A percentile compares a stretch with the other conserved stretches of the same genome.
Conservation (phyloP, 2,329 filamentous ascomycete species). For the Oidium heveae region DNA sequence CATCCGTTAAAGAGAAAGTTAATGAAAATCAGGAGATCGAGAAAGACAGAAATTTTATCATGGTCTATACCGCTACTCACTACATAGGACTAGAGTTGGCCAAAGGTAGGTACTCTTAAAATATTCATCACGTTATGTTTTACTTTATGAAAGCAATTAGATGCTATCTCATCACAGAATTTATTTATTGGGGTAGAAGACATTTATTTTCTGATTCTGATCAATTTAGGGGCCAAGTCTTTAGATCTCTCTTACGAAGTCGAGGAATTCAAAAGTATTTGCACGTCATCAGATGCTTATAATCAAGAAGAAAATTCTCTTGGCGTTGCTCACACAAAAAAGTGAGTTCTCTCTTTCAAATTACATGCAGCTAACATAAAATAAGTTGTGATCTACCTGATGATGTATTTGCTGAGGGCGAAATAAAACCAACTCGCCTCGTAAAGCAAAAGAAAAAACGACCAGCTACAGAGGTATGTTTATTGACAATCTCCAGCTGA, state of each 20-base stretch:
- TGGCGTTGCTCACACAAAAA: slow-evolving; percentile 48
- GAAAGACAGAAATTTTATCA: slow-evolving; percentile 10
- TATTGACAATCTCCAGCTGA: slow-evolving; percentile 3
- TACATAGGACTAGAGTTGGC: slow-evolving; percentile 74
- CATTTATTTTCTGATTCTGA: slow-evolving; percentile 14
- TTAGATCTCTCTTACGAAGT: slow-evolving; percentile 64
- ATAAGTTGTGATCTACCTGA: slow-evolving; percentile 62
- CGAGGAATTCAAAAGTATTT: slow-evolving; percentile 63
- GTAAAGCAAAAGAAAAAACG: slow-evolving; percentile 14
- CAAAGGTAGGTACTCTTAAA: slow-evolving; percentile 27
- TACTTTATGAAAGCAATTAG: too few relatives aligned
- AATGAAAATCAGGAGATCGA: slow-evolving; percentile 17
- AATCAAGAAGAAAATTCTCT: slow-evolving; percentile 52
- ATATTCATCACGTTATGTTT: neutral
- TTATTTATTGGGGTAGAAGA: neutral
- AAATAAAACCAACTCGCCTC: slow-evolving; percentile 32
- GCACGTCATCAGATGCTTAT: slow-evolving; percentile 51
- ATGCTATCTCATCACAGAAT: too few relatives aligned
- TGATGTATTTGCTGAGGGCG: slow-evolving; percentile 67
- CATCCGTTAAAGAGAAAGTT: slow-evolving; percentile 16
- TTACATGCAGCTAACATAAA: neutral
- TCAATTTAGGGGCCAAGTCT: slow-evolving; percentile 31
- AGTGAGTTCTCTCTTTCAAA: slow-evolving; percentile 23
- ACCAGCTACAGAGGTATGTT: slow-evolving; percentile 12
- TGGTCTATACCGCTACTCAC: slow-evolving; percentile 69